phyloP scores from a whole-genome alignment of 140 eudicot species.

The Oenanthe javanica region DNA sequence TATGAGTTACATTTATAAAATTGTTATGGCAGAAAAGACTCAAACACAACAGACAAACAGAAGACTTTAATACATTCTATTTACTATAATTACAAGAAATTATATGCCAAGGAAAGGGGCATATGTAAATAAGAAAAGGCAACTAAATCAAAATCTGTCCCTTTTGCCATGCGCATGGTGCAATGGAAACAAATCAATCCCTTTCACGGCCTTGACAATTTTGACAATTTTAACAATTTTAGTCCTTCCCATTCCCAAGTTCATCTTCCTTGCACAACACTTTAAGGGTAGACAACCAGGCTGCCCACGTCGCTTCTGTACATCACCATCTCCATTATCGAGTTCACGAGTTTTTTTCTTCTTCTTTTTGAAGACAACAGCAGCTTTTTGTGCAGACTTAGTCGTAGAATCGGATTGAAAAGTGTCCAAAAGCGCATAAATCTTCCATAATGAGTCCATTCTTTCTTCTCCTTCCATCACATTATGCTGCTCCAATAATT shows the following conservation, averaged over 20 bases:
- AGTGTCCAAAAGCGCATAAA: neutral
- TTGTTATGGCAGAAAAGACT: too few species aligned
- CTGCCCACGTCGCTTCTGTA: conserved; percentile 30
- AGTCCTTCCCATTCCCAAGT: conserved; percentile 69
- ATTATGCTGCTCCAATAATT: conserved; percentile 55
- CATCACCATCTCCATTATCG: conserved; percentile 37
- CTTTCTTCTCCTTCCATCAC: conserved; percentile 52
- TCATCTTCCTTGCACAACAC: conserved; percentile 68
- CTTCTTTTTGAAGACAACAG: conserved; percentile 2
- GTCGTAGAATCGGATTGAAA: conserved; percentile 25
- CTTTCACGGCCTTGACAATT: too few species aligned
- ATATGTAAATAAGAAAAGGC: neutral
- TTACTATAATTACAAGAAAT: neutral
- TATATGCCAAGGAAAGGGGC: neutral
- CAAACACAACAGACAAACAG: too few species aligned
- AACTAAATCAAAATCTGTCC: neutral
- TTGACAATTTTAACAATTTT: conserved; percentile 54
- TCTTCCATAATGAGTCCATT: conserved; percentile 67
- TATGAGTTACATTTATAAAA: neutral
- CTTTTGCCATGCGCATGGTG: conserved; percentile 26
- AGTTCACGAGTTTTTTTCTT: neutral
- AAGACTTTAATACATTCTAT: neutral
- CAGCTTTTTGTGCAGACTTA: conserved; percentile 16
- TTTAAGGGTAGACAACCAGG: conserved; percentile 73
- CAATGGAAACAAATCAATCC: too few species aligned